Conservation (phyloP, 2,329 filamentous ascomycete genomes). For the Xylariaceae sp. region DNA sequence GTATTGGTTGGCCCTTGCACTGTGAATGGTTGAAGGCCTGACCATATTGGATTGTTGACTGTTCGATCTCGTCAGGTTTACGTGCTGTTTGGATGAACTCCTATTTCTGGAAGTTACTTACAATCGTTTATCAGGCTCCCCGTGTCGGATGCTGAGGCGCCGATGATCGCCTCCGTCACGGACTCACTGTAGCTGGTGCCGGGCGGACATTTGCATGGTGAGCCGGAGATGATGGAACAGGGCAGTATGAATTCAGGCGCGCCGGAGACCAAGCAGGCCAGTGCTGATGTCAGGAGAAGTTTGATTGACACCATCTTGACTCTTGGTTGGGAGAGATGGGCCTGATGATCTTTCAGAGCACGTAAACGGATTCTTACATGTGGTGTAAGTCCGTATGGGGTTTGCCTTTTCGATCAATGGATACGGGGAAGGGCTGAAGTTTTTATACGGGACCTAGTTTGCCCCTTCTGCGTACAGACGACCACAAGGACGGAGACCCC, state of each 20-base stretch:
- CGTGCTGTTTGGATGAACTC: no score
- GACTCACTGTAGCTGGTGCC: slow-evolving; percentile 15
- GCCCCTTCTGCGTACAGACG: background rate
- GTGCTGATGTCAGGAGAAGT: slow-evolving; percentile 1
- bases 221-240: slow-evolving; percentile 14
- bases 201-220: slow-evolving; percentile 12
- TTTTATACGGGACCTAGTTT: slow-evolving; percentile 2
- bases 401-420: background rate
- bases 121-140: slow-evolving; percentile 7
- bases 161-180: slow-evolving; percentile 5
- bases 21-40: background rate
- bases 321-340: background rate
- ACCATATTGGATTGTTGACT: slow-evolving; percentile 10
- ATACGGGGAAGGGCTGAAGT: no score
- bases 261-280: slow-evolving; percentile 2
- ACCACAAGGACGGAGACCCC: background rate
- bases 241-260: background rate
- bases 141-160: slow-evolving; percentile 11
- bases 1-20: slow-evolving; percentile 10
- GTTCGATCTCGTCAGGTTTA: no score
- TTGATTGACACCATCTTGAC: slow-evolving; percentile 6
- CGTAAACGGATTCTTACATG: background rate
- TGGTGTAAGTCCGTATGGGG: background rate
- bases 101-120: slow-evolving; percentile 2
- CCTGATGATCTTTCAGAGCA: background rate